These are phyloP conservation scores for Apostasia ramifera DNA, from an alignment of 106 monocot genomes.

Conservation along the genomic window DNA sequence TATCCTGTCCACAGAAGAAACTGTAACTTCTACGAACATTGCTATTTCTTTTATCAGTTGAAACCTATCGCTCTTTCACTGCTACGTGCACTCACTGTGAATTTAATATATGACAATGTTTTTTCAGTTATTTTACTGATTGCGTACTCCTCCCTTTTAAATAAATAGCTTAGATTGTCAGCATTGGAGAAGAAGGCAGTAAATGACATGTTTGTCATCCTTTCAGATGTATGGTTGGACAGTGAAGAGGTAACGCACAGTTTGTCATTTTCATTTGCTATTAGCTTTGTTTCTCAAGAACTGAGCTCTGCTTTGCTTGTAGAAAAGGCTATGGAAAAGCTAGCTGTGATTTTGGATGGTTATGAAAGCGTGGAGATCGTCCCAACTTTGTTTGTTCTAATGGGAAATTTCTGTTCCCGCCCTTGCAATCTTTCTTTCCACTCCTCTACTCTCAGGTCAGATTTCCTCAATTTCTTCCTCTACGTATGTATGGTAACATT, in stretches of 20 bases:
- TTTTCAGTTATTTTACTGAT: neutral
- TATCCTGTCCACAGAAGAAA: slow-evolving; percentile 73
- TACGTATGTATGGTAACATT: neutral
- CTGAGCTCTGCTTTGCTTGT: slow-evolving; percentile 23
- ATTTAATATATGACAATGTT: neutral
- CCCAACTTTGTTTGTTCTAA: slow-evolving; percentile 91
- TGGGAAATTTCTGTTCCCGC: slow-evolving; percentile 93
- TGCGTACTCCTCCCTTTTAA: slow-evolving; percentile 5
- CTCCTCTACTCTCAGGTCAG: slow-evolving; percentile 74
- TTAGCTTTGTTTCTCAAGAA: slow-evolving; percentile 15
- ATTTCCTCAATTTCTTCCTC: neutral
- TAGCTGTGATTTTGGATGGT: slow-evolving; percentile 76
- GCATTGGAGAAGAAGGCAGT: slow-evolving; percentile 80
- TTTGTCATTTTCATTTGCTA: slow-evolving; percentile 1
- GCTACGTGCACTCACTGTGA: neutral
- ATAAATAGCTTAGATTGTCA: slow-evolving; percentile 57
- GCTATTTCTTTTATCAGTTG: neutral
- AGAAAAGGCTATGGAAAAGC: slow-evolving; percentile 87
- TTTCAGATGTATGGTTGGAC: slow-evolving; percentile 98
- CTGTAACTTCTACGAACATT: slow-evolving; percentile 29
- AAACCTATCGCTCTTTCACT: neutral
- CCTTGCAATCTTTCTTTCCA: slow-evolving; percentile 92
- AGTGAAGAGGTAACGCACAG: slow-evolving; percentile 60
- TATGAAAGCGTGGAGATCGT: slow-evolving; percentile 89
- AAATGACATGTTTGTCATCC: slow-evolving; percentile 98